A percentile compares a stretch with the other conserved stretches of the same genome.
phyloP scores from a whole-genome alignment of 768 basidiomycete genomes.

The Amanita exitialis region DNA sequence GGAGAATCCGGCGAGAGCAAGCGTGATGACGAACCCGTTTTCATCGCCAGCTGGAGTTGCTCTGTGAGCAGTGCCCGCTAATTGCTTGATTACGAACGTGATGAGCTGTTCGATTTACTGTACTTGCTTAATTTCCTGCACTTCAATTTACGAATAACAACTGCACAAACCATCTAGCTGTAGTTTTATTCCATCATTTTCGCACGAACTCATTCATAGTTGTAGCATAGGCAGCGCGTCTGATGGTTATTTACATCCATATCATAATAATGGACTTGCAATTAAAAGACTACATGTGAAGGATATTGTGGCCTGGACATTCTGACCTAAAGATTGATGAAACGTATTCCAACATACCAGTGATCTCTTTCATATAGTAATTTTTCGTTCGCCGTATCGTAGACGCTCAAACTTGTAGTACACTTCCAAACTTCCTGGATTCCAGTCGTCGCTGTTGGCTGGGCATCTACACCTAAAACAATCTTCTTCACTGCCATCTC shows the following conservation, averaged over 20 bases:
- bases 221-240: neutral
- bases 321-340: too few relatives aligned
- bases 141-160: neutral
- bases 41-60: constrained; percentile 2
- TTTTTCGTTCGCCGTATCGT: constrained; percentile 18
- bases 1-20: constrained; percentile 5
- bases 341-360: neutral
- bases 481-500: constrained; percentile 40
- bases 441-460: constrained; percentile 25
- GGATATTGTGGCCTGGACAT: too few relatives aligned
- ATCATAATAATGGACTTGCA: neutral
- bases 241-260: too few relatives aligned
- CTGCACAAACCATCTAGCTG: neutral
- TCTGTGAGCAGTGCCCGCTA: neutral
- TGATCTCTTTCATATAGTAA: neutral
- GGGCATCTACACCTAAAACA: neutral
- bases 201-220: neutral
- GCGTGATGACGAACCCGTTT: constrained; percentile 4
- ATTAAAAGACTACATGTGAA: neutral
- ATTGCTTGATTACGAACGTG: neutral
- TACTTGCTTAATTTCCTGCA: neutral
- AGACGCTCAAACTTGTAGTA: constrained; percentile 67
- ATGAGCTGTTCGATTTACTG: neutral
- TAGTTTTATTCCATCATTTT: neutral
- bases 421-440: constrained; percentile 1